Evolutionary conservation across 768 basidiomycete species (phyloP), one percentile per base, ranked within the genome.

Genomic region (Auriscalpium orientale): DNA sequence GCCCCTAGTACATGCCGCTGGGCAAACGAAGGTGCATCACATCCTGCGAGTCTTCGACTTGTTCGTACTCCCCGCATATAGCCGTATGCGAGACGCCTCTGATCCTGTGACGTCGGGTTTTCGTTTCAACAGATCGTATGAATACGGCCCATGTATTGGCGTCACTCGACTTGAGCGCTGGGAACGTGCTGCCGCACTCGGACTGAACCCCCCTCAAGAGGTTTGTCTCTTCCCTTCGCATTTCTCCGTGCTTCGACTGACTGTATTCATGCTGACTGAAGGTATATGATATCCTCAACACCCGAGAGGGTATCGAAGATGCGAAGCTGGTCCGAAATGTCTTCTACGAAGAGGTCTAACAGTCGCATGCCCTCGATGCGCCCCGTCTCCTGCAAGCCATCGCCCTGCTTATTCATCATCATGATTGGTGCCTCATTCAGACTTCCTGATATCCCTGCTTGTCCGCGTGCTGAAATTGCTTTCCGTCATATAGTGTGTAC

Each of bases 121-220:
- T 12, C 11, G 52, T 7, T 4, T 33, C n/a, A 20, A 13, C 49
- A 90, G 88, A 66, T 80, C 84, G 2, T 87, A 85, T 55, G 82
- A 89, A 60, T 94, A 84, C 65, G 91, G 91, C 0, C 91, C 90
- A 3, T 90, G 85, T 60, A 72, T 85, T 20, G 88, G 90, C 0
- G 78, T 91, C 53, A 80, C 83, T n/a, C 82, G 94, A 33, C 71
- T 95, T 13, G 83, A 94, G 58, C 77, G 95, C 40, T 98, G 93
- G 91, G 81, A 94, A 65, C 78, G 94, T 49, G 95, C 95, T 0
- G 68, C 84, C 28, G 76, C 78, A 10, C 74, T 95, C 46, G 91
- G 91, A 2, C 72, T 97, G 18, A 76, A 85, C 48, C 95, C 94
- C 13, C 93, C 92, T 3, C 59, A 66, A 15, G 89, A 92, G 76